Conservation (phyloP, 208 protist genomes). For the Wallacemonas sp. region DNA sequence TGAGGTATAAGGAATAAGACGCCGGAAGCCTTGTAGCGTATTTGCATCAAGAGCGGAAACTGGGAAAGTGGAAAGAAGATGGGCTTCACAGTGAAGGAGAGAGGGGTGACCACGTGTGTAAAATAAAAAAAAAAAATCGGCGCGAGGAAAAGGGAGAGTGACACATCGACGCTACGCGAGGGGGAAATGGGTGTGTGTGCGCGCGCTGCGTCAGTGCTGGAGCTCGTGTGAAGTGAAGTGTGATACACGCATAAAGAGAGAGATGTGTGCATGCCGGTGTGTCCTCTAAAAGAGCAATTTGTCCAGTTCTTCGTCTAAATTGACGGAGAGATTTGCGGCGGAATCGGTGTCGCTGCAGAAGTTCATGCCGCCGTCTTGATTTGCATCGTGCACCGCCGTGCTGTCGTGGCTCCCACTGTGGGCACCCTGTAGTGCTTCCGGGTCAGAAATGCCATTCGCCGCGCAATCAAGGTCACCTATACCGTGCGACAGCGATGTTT, state of each 20-base stretch:
- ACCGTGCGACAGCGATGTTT: neutral
- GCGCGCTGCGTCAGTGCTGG: neutral
- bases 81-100: too few species aligned
- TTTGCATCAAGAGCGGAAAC: too few species aligned
- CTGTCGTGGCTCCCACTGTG: neutral
- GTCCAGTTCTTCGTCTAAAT: constrained; percentile 47
- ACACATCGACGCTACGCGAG: too few species aligned
- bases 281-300: constrained; percentile 36
- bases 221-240: too few species aligned
- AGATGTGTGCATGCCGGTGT: neutral
- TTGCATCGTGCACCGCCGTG: neutral
- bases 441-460: too few species aligned
- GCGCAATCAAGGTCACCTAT: too few species aligned
- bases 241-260: too few species aligned
- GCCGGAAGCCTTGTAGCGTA: too few species aligned
- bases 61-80: too few species aligned
- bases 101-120: too few species aligned
- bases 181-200: neutral
- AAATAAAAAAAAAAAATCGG: constrained; percentile 8
- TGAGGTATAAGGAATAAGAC: too few species aligned
- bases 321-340: constrained; percentile 20
- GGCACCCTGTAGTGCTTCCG: neutral
- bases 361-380: neutral
- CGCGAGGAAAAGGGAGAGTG: constrained; percentile 3
- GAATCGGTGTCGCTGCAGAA: constrained; percentile 1